Evolutionary conservation across 1,284 basidiomycete genomes (phyloP).

Genomic region (Ustilago shanxiensis): DNA sequence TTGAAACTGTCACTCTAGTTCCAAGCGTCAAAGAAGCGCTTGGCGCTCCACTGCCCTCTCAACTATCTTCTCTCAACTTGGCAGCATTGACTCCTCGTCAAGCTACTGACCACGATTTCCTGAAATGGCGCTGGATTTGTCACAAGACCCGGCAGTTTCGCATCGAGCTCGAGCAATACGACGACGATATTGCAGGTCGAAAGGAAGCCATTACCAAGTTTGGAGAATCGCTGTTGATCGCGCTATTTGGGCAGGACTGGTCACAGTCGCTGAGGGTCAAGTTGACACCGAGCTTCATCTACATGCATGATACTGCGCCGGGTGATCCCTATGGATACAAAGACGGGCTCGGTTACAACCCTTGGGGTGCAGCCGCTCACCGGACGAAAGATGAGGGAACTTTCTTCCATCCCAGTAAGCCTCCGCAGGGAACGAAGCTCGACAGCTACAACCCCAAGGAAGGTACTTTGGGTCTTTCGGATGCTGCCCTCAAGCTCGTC

Average conservation of each 20-base stretch:
- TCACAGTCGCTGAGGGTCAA: background rate
- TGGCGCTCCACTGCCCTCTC: background rate
- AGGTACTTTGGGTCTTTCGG: background rate
- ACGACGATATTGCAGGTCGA: slow-evolving; percentile 23
- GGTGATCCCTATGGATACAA: background rate
- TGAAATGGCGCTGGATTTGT: background rate
- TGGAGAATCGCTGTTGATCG: slow-evolving; percentile 7
- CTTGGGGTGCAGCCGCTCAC: background rate
- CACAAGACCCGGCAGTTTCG: slow-evolving; percentile 24
- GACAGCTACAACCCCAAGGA: background rate
- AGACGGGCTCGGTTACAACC: background rate
- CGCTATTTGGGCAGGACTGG: slow-evolving; percentile 19
- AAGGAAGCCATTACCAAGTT: slow-evolving; percentile 27
- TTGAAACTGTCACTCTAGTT: background rate
- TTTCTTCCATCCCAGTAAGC: background rate
- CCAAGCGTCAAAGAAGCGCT: slow-evolving; percentile 6
- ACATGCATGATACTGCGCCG: background rate
- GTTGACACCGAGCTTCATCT: slow-evolving; percentile 12
- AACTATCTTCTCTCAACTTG: background rate
- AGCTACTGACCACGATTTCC: slow-evolving; percentile 3
- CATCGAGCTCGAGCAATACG: slow-evolving; percentile 23
- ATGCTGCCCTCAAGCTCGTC: background rate
- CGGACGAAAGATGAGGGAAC: background rate
- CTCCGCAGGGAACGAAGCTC: background rate
- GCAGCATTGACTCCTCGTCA: slow-evolving; percentile 29